Conservation (phyloP, 495 filamentous ascomycete species). For the Cryomyces minteri region DNA sequence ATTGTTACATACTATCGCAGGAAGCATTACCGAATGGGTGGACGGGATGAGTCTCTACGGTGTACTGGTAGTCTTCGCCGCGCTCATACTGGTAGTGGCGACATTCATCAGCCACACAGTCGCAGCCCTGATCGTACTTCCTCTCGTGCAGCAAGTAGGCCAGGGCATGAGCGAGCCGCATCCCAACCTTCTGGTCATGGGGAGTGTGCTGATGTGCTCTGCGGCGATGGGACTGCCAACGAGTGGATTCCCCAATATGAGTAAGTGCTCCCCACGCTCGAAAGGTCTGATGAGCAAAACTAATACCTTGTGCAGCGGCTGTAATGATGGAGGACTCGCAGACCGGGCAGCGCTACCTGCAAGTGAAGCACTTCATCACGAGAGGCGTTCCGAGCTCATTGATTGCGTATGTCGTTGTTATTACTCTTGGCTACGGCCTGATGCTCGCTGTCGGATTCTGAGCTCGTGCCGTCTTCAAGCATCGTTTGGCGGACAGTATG, state of each 20-base stretch:
- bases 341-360: slow-evolving; percentile 77
- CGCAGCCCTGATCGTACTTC: slow-evolving; percentile 84
- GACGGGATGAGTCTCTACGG: slow-evolving; percentile 70
- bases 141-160: slow-evolving; percentile 74
- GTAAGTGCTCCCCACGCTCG: slow-evolving; percentile 33
- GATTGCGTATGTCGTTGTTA: slow-evolving; percentile 61
- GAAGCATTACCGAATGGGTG: slow-evolving; percentile 50
- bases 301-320: slow-evolving; percentile 38
- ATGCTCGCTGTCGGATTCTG: slow-evolving; percentile 66
- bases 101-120: slow-evolving; percentile 98
- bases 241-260: slow-evolving; percentile 98
- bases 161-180: slow-evolving; percentile 71
- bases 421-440: slow-evolving; percentile 71
- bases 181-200: slow-evolving; percentile 90
- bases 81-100: slow-evolving; percentile 77
- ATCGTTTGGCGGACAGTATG: not conserved
- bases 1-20: slow-evolving; percentile 76
- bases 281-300: slow-evolving; percentile 7
- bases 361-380: slow-evolving; percentile 86
- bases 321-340: slow-evolving; percentile 98
- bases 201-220: slow-evolving; percentile 46
- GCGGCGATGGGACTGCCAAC: slow-evolving; percentile 84
- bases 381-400: slow-evolving; percentile 74
- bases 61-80: slow-evolving; percentile 70
- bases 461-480: not conserved